phyloP scores from a whole-genome alignment of 2,329 filamentous ascomycete species.

The Xylariaceae sp. region DNA sequence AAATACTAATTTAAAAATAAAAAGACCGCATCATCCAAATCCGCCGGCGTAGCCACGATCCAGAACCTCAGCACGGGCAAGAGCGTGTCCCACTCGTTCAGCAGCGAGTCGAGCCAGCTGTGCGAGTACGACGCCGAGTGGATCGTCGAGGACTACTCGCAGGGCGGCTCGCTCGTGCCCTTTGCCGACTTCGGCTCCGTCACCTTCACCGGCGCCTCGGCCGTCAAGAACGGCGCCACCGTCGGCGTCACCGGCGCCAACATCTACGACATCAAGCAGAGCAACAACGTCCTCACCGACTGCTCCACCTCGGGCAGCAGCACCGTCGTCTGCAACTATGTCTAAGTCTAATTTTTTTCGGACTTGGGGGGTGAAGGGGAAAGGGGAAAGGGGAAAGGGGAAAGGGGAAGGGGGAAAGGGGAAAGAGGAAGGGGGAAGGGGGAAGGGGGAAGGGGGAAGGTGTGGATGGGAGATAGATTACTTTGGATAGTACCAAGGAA shows the following conservation, averaged over 20 bases:
- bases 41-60: conserved; percentile 16
- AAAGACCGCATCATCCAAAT: conserved; percentile 15
- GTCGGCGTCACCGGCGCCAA: conserved; percentile 35
- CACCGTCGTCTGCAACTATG: conserved; percentile 26
- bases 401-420: no score
- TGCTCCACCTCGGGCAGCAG: conserved; percentile 25
- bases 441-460: no score
- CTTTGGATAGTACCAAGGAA: no score
- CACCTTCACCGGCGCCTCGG: conserved; percentile 37
- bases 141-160: conserved; percentile 54
- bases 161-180: conserved; percentile 35
- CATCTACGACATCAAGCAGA: conserved; percentile 43
- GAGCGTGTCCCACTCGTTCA: conserved; percentile 46
- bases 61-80: conserved; percentile 46
- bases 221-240: conserved; percentile 34
- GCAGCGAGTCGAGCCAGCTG: conserved; percentile 37
- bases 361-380: no score
- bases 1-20: not conserved
- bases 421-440: no score
- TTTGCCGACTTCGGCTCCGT: conserved; percentile 43
- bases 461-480: no score
- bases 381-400: not conserved
- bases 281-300: conserved; percentile 32
- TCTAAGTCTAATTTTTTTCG: no score
- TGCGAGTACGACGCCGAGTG: conserved; percentile 56